Base-by-base conservation (phyloP, 2,329 filamentous ascomycete genomes). In the Peltaster fructicola region DNA sequence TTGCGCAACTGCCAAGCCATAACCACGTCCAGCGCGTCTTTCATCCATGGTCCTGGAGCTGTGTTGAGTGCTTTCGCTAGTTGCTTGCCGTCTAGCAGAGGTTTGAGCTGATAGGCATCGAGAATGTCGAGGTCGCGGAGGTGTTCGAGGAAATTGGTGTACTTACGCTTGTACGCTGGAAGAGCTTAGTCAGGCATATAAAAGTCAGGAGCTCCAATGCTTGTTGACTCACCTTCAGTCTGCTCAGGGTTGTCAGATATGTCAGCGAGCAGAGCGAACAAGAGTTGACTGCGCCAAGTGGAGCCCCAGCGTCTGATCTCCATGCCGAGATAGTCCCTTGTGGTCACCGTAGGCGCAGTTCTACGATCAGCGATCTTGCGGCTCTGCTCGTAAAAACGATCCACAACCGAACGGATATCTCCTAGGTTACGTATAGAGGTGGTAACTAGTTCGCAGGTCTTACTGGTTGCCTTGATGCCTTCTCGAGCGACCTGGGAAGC, bases 1-100 rank as follows among this genome's bases (percentile, higher is more conserved):
- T 95, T 70, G 17, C 79, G 65, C 25, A 95, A 63, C 51, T 95
- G 88, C 82, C 84, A 95, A 32, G 72, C 71, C 50, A 90, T 67
- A 32, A 80, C 77, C 4, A 82, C 58, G 15, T 90, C 75, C 22
- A 92, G 54, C 3, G 82, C 82, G 22, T 63, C 61, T 26, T 69
- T 69, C 63, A 90, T 76, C 85, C 85, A 95, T n/a, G 61, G 71
- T 1, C 80, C 81, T 0, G 78, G 73, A 34, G 69, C 71, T 0
- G 63, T 68, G 10, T 52, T 55, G 3, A 95, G 58, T 4, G 66
- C 68, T 33, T 70, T 63, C 10, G 70, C 66, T 11, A 95, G 63
- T 25, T 73, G 58, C 18, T 66, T 75, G 9, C 88, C 85, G 43
- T 90, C 78, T 16, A 91, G 39, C 4, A 65, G 47, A 8, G 59